Base-by-base conservation (phyloP, 805 yeast species). In the Ogataea saltuana region DNA sequence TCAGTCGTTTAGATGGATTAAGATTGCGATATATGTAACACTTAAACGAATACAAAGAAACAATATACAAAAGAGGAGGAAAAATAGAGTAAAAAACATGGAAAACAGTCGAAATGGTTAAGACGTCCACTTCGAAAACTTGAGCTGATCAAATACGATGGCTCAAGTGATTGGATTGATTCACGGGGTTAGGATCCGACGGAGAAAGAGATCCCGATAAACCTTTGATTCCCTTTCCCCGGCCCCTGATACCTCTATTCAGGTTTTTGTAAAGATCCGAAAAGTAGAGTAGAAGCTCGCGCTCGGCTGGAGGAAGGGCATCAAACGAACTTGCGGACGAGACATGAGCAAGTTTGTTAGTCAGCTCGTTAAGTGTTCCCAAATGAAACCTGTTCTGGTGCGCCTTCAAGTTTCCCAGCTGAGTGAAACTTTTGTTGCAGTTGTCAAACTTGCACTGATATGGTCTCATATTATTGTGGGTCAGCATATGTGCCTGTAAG, bases 321-420 rank as follows among this genome's bases (percentile, higher is more conserved):
- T 63, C 66, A 44, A 81, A 67, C 16, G 69, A 60, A 41, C 60
- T 64, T 31, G 73, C 70, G 3, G 77, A 74, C 16, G 81, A 78
- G 41, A 81, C 64, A 50, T 78, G 81, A 1, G 91, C 89, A 48
- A 85, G 65, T 52, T 73, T 78, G 45, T 72, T 76, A 1, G 95
- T 86, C 59, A 89, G 69, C 23, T 69, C 70, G 51, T 80, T 80
- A 50, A 91, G 70, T 0, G 95, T 82, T 12, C 77, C 78, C 50
- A 81, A 65, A 63, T 89, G 98, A 59, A 89, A 88, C 54, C 90
- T 74, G 65, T 90, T 91, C 60, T 90, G 98, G 64, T 91, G 98
- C 1, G 95, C 86, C 65, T 91, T 90, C 71, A 90, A 74, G 59
- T 90, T 90, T 3, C 97, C 97, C 55, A 90, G 71, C 68, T 90